Evolutionary conservation across 2,329 filamentous ascomycete genomes (phyloP), one percentile per base, ranked within the genome.

Genomic region (Microsporum ferrugineum): DNA sequence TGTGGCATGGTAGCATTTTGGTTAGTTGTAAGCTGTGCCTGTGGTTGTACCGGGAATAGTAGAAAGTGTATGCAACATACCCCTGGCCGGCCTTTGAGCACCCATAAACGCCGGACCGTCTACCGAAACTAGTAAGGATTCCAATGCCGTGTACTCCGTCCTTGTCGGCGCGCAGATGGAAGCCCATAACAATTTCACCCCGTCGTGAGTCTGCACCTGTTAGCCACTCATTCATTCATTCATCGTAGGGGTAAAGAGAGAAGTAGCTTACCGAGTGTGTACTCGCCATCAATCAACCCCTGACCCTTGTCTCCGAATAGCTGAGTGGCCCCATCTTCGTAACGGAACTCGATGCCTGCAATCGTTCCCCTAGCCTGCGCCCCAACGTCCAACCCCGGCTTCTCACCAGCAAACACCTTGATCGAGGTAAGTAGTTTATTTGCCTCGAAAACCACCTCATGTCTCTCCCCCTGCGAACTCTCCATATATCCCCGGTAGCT

Each of bases 271-370:
- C 88, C 86, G 67, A 97, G 80, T 14, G 88, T 81, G 75, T 96
- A 95, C 53, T 85, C 82, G 68, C 88, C 85, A 1, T 87, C 86
- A 2, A 84, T 84, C 29, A 81, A 75, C 64, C 5, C 87, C 17
- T 45, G 36, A 17, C 31, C 39, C 88, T 57, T 33, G 29, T 38
- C 31, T 45, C 94, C 94, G 77, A 99, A 95, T 2, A 96, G 73
- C 71, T 96, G 90, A 60, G 80, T 87, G 0, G 88, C 87, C 14
- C 83, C 82, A 72, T 97, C 91, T 69, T 97, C 92, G 70, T 96
- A 97, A 62, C 88, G 80, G 73, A 99, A 97, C 72, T 97, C 92
- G 23, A 99, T 74, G 0, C 94, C 94, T 71, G 95, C 88, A 10
- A 97, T 71, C 23, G 2, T 87, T 4, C 6, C n/a, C 49, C 8